Percentiles rank a stretch among this genome's conserved stretches.
These are phyloP conservation scores for Chrysoporthe deuterocubensis DNA, from an alignment of 2,329 filamentous ascomycete species.

Conservation along the genomic window DNA sequence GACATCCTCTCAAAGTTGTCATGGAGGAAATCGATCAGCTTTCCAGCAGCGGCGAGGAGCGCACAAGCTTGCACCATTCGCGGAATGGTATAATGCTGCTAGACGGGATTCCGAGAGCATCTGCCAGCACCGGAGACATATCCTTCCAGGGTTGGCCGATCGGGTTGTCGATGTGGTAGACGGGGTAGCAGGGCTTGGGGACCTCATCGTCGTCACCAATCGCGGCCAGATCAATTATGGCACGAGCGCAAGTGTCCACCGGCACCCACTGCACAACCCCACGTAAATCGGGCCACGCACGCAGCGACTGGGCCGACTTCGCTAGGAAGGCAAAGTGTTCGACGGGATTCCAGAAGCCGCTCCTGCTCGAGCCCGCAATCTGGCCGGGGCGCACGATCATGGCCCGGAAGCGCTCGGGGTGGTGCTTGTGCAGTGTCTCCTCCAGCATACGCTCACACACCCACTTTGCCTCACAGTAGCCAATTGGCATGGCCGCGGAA, in stretches of 20 bases:
- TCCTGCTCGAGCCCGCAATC: constrained; percentile 53
- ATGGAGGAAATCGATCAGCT: constrained; percentile 35
- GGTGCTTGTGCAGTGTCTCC: constrained; percentile 47
- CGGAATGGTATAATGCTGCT: constrained; percentile 33
- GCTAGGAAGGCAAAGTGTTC: constrained; percentile 56
- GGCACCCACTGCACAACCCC: constrained; percentile 51
- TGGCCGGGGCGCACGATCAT: constrained; percentile 54
- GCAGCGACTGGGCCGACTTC: constrained; percentile 52
- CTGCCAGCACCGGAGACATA: constrained; percentile 14
- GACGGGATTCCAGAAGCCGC: constrained; percentile 57
- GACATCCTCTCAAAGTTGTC: constrained; percentile 37
- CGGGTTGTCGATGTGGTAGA: constrained; percentile 23
- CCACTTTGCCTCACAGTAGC: constrained; percentile 57
- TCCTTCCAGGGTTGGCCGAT: constrained; percentile 12
- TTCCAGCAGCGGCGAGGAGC: constrained; percentile 29
- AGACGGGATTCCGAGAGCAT: constrained; percentile 29
- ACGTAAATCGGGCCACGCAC: constrained; percentile 44
- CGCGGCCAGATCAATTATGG: constrained; percentile 35
- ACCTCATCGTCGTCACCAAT: constrained; percentile 10
- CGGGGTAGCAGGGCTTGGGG: neutral
- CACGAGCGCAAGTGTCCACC: constrained; percentile 43
- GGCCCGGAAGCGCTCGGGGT: constrained; percentile 44
- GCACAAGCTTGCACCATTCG: constrained; percentile 36
- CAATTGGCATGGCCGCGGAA: constrained; percentile 46
- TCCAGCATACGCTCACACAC: constrained; percentile 55